Evolutionary conservation across 345 rosid genomes (phyloP), one percentile per base, ranked within the genome.

Genomic region (Kernera saxatilis): DNA sequence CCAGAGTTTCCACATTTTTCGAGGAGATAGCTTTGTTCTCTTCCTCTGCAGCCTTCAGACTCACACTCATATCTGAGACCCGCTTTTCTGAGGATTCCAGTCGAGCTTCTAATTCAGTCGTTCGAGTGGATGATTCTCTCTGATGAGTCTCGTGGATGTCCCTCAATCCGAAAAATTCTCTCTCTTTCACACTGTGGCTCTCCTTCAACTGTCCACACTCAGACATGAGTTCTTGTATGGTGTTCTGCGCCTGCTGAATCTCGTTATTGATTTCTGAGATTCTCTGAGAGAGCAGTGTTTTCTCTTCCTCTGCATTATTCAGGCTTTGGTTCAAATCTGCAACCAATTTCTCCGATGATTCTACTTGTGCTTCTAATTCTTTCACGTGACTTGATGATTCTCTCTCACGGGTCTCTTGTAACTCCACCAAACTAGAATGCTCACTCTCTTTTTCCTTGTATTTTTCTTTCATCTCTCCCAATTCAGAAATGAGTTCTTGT

Each of bases 391-490:
- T 82, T 22, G 83, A 84, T 25, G 88, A 75, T 46, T 86, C 85
- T 56, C 72, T 81, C 70, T 73, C 71, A 64, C 65, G 86, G 39
- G 62, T 77, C 82, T 86, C 84, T 30, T 84, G 83, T 46, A 67
- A 75, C 76, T 81, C 77, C 71, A 40, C 58, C 48, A 85, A 79
- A 54, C 72, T 77, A 44, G 81, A 83, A 56, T 76, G 64, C 15
- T 85, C 93, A 72, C 80, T 82, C 56, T 86, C 93, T 70, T 78
- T 92, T 12, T 76, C 93, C 56, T 77, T 82, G 65, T 85, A 85
- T 61, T 71, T 83, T 48, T 81, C 86, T 80, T 70, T 86, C 40
- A 83, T 35, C 61, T 71, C 79, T 67, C 59, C 84, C 8, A 82
- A 54, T 64, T 86, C 87, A 39, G 68, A 57, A 64, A n/a, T 62